Evolutionary conservation across 1,284 basidiomycete species (phyloP).

Genomic region (Leccinum subspadiceum): DNA sequence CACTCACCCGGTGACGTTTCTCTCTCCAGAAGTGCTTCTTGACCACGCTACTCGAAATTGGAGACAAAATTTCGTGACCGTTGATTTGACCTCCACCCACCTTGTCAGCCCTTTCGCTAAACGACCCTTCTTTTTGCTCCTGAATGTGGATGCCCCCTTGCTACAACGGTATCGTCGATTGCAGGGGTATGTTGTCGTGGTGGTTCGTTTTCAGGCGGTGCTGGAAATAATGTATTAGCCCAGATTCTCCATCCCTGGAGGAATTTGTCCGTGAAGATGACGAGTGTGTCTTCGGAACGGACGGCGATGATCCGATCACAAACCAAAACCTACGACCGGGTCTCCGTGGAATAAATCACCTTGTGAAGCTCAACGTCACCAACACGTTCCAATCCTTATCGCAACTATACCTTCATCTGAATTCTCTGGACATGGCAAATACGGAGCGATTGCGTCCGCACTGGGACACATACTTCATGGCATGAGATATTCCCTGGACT

Average conservation of each 20-base stretch:
- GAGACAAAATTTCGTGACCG: constrained; percentile 80
- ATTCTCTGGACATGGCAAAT: constrained; percentile 67
- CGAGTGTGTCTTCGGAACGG: constrained; percentile 49
- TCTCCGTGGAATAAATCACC: constrained; percentile 44
- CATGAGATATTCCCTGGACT: constrained; percentile 32
- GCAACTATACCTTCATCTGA: constrained; percentile 63
- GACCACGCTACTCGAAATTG: constrained; percentile 83
- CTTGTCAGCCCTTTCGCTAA: constrained; percentile 73
- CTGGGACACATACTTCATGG: constrained; percentile 98
- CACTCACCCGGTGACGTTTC: constrained; percentile 40
- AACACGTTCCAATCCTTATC: constrained; percentile 66
- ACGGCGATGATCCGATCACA: neutral
- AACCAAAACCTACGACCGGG: constrained; percentile 24
- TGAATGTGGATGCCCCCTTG: constrained; percentile 86
- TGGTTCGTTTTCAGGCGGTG: neutral
- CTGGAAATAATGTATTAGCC: constrained; percentile 18
- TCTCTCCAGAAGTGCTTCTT: constrained; percentile 58
- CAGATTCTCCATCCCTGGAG: constrained; percentile 51
- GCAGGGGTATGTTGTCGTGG: constrained; percentile 40
- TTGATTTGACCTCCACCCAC: constrained; percentile 62
- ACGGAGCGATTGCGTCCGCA: constrained; percentile 76
- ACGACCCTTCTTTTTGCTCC: constrained; percentile 88
- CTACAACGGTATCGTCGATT: constrained; percentile 55
- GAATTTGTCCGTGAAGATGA: constrained; percentile 69
- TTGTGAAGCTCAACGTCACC: constrained; percentile 64